phyloP scores from a whole-genome alignment of 1,284 basidiomycete genomes.

The Sporisorium iseilematis-ciliati region DNA sequence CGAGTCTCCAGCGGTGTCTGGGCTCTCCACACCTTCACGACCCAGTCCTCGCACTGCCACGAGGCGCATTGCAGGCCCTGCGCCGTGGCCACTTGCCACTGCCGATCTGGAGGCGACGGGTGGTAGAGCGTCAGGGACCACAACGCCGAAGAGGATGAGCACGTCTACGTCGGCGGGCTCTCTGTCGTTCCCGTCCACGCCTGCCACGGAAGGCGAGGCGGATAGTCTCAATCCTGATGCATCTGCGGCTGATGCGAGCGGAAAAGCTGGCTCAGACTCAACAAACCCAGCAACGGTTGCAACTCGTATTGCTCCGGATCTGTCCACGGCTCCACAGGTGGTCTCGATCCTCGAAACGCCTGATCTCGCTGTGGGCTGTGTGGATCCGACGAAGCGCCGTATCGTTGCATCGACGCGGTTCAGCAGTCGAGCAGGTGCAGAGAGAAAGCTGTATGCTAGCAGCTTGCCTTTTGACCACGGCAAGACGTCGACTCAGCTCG shows the following conservation, averaged over 20 bases:
- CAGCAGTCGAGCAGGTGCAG: slow-evolving; percentile 81
- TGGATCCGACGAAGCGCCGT: slow-evolving; percentile 72
- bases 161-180: slow-evolving; percentile 29
- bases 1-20: slow-evolving; percentile 11
- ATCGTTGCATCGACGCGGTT: slow-evolving; percentile 87
- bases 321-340: slow-evolving; percentile 51
- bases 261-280: neutral
- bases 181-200: slow-evolving; percentile 33
- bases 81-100: slow-evolving; percentile 39
- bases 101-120: slow-evolving; percentile 12
- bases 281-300: slow-evolving; percentile 1
- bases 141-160: slow-evolving; percentile 21
- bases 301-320: slow-evolving; percentile 58
- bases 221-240: slow-evolving; percentile 10
- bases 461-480: slow-evolving; percentile 49
- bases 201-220: slow-evolving; percentile 11
- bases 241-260: neutral
- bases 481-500: slow-evolving; percentile 39
- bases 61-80: slow-evolving; percentile 26
- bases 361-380: slow-evolving; percentile 58
- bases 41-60: slow-evolving; percentile 26
- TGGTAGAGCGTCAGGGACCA: slow-evolving; percentile 3
- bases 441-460: slow-evolving; percentile 72
- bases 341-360: slow-evolving; percentile 55
- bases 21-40: slow-evolving; percentile 38